Evolutionary conservation across 1,284 basidiomycete genomes (phyloP), one percentile per base, ranked within the genome.

Genomic region (Amylostereum areolatum): DNA sequence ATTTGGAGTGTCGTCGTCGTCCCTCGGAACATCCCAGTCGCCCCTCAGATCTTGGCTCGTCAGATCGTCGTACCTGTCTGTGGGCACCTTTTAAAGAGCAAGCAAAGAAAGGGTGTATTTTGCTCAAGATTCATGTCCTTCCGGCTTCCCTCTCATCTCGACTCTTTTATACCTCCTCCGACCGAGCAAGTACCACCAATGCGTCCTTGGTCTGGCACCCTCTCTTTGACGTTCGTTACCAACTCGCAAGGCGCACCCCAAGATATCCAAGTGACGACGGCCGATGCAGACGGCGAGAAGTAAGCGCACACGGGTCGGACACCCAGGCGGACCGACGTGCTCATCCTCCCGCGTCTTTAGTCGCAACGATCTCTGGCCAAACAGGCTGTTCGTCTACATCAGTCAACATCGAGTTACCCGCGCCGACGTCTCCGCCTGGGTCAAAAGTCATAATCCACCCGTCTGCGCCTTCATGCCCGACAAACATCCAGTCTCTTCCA

Each of bases 261-360:
- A 58, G 73, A 76, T 50, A 69, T 83, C 44, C 69, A 66, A 47
- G 77, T 81, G 55, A 79, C 78, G 18, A 80, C 78, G 35, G 79
- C 81, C 39, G 81, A 83, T 66, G 81, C 78, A 34, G 80, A 82
- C 59, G 80, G 81, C 34, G 77, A 82, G 57, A 81, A 74, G 82
- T 84, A 70, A 62, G 76, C 72, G 45, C 27, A 33, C 39, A 41
- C 37, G 44, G 46, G 18, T 41, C 46, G 47, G 46, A 44, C 29
- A 25, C 28, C 1, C 28, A 18, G 18, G 18, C 18, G 18, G 18
- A 18, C 18, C 18, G 18, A 18, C 18, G 10, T 47, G 42, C 53
- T 55, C 29, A 52, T 48, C 39, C 44, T 48, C 32, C 45, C 45
- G 42, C 43, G 36, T 39, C 51, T 25, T 25, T 47, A 71, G 69